Percentiles rank a stretch among this genome's conserved stretches.
Conservation (phyloP, 129 eudicot species). For the Chrysanthemum seticuspe region DNA sequence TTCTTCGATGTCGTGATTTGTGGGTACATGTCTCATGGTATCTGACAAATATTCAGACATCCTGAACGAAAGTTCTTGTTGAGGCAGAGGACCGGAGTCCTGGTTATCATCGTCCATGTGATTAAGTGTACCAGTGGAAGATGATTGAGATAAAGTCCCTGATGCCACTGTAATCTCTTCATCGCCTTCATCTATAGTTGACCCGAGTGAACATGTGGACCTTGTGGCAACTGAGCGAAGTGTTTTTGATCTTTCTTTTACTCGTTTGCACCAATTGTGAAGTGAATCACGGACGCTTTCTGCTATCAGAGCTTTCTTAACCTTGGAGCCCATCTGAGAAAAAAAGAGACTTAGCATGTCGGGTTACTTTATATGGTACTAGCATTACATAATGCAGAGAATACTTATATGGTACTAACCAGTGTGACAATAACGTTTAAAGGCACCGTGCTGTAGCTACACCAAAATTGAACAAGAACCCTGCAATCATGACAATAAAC, state of each 20-base stretch:
- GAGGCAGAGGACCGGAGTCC: conserved; percentile 24
- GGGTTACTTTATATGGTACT: background rate
- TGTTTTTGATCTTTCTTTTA: conserved; percentile 79
- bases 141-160: conserved; percentile 71
- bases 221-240: conserved; percentile 72
- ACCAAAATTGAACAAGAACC: conserved; percentile 95
- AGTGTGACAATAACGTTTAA: conserved; percentile 77
- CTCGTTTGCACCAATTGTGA: conserved; percentile 97
- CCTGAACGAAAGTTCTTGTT: conserved; percentile 51
- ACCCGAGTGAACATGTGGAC: conserved; percentile 81
- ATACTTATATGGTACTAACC: conserved; percentile 34
- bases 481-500: conserved; percentile 41
- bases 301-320: conserved; percentile 81
- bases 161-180: conserved; percentile 82
- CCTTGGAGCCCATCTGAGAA: conserved; percentile 92
- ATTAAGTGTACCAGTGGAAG: conserved; percentile 62
- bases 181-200: conserved; percentile 78
- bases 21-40: conserved; percentile 30
- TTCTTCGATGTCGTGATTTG: conserved; percentile 32
- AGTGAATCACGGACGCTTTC: conserved; percentile 97
- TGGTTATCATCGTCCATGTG: conserved; percentile 40
- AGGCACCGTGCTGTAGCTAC: conserved; percentile 95
- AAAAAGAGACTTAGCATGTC: background rate
- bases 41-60: conserved; percentile 45
- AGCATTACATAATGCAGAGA: background rate